Evolutionary conservation across 176 grass and related monocot species (phyloP).

Genomic region (Tillandsia fasciculata): DNA sequence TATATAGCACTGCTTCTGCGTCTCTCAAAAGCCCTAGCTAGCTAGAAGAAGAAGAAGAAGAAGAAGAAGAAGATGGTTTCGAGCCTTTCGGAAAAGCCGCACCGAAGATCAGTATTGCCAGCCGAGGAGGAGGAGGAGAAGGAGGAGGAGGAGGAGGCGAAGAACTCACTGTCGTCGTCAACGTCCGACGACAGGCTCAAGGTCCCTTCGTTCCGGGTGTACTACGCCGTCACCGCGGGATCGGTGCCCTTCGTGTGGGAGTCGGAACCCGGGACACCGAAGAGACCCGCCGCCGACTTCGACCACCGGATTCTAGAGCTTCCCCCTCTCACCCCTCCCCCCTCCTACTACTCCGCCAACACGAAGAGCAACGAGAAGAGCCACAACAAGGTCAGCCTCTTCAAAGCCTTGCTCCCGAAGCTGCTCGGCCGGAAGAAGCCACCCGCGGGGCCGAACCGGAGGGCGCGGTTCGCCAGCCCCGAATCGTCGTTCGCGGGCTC

Average conservation of each 20-base stretch:
- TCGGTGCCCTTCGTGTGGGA: conserved; percentile 19
- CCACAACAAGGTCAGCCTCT: neutral
- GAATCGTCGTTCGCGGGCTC: no score
- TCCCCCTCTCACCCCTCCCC: conserved; percentile 15
- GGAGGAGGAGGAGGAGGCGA: no score
- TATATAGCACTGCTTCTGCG: no score
- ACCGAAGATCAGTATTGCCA: no score
- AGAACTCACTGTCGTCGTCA: no score
- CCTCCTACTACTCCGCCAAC: conserved; percentile 11
- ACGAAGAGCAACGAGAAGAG: neutral
- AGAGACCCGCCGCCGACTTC: neutral
- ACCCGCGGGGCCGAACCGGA: neutral
- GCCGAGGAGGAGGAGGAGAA: no score
- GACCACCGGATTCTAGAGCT: neutral
- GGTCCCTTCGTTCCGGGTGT: conserved; percentile 1
- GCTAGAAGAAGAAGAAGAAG: no score
- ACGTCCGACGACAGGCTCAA: neutral
- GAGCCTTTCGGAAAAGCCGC: no score
- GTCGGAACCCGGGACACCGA: conserved; percentile 12
- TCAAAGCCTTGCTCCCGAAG: conserved; percentile 1
- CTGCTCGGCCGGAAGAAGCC: conserved; percentile 4
- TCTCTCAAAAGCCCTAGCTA: no score
- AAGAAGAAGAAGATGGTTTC: no score
- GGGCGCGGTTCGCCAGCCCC: no score
- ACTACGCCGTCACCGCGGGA: conserved; percentile 11